Evolutionary conservation across 1,284 basidiomycete genomes (phyloP), one percentile per base, ranked within the genome.

Genomic region (Ustilago hordei): DNA sequence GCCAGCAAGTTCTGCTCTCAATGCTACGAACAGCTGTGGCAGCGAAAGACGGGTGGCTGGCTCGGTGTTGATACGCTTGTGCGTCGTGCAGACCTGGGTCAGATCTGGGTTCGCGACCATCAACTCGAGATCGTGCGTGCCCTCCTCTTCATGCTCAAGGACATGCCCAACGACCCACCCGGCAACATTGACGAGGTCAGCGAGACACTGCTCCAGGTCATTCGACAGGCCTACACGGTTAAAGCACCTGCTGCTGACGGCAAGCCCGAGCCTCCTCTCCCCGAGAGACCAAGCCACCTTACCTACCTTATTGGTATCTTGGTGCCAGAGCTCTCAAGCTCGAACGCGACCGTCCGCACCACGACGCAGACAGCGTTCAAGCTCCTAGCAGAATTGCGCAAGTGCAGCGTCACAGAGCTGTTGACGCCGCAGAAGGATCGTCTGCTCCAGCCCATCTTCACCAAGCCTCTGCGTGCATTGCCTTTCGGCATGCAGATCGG

Each of bases 401-500:
- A 91, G 19, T 90, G 91, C 79, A 89, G 92, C 1, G 90, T 93
- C 38, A 89, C 91, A 47, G 94, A 95, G 43, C 88, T 99, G 28
- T 89, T 99, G 55, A 88, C 91, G 79, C 93, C 93, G 2, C 94
- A 95, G 79, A 92, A 94, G 56, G 93, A 95, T 68, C 92, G 95
- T 15, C 91, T 98, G 85, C 89, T 98, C 56, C 90, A 91, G 19
- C 92, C 93, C 1, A 96, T 99, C 81, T 99, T 94, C 88, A 93
- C 93, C 32, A 99, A 99, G 86, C 97, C 97, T 19, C 89, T 99
- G n/a, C 90, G 97, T 63, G 97, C 97, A 0, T 89, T 99, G 19
- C 95, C 95, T 1, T 96, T 98, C 85, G 90, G 93, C 15, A 94
- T 96, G 86, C 97, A 99, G 86, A 98, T 99, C 65, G 97, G 95